A percentile compares a stretch with the other conserved stretches of the same genome.
Conservation (phyloP, 768 basidiomycete species). For the Cystofilobasidium capitatum region DNA sequence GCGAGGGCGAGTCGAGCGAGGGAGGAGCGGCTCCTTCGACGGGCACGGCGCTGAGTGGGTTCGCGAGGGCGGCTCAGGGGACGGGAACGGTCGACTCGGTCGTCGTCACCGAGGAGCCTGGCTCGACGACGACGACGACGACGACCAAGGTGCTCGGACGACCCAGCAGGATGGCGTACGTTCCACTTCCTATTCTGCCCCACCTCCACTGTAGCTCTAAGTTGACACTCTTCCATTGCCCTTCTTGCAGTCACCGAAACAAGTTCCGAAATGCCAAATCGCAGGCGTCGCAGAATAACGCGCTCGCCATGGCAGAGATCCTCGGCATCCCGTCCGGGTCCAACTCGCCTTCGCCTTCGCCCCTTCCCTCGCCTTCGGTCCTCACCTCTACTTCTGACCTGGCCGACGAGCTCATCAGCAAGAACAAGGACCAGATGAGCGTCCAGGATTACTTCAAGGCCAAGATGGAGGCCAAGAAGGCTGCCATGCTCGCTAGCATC, state of each 20-base stretch:
- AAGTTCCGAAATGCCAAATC: slow-evolving; percentile 18
- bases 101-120: slow-evolving; percentile 10
- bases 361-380: not conserved
- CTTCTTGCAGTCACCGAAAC: slow-evolving; percentile 14
- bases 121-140: not conserved
- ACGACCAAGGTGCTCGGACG: not conserved
- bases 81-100: slow-evolving; percentile 11
- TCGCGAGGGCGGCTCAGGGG: slow-evolving; percentile 6
- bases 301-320: slow-evolving; percentile 23
- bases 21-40: not conserved
- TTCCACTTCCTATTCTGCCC: not conserved
- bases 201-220: not conserved
- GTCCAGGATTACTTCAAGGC: slow-evolving; percentile 27
- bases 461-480: slow-evolving; percentile 27
- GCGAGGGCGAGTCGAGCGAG: slow-evolving; percentile 23
- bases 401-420: slow-evolving; percentile 10
- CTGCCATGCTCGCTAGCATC: not conserved
- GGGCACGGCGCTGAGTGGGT: slow-evolving; percentile 17
- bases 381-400: not conserved
- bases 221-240: not conserved
- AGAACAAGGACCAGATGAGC: slow-evolving; percentile 2
- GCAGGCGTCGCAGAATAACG: slow-evolving; percentile 5
- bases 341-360: not conserved
- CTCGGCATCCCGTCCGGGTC: slow-evolving; percentile 19
- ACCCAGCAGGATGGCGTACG: slow-evolving; percentile 23